Evolutionary conservation across 495 filamentous ascomycete genomes (phyloP), one percentile per base, ranked within the genome.

Genomic region (Neurospora sp.): DNA sequence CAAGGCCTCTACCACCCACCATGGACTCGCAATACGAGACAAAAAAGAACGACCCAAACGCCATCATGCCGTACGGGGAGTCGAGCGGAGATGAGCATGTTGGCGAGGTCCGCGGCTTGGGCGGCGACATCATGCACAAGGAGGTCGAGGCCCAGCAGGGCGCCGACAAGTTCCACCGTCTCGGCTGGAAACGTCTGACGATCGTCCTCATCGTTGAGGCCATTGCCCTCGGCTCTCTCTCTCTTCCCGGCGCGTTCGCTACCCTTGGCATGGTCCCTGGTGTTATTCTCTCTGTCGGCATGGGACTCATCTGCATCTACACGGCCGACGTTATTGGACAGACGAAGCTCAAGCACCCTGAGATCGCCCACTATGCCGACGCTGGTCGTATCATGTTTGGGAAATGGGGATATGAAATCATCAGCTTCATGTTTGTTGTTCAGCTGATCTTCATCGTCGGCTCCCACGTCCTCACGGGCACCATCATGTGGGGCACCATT

Each of bases 371-470:
- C 79, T 89, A 94, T 79, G 89, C 89, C 27, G 92, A 96, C 76
- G 91, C 88, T 4, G 90, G 90, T 16, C 81, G 88, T 22, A 80
- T 96, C 68, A 85, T 94, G 40, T 83, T 89, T 76, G 91, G 91
- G 8, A 79, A 74, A 7, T 79, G 88, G 42, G 91, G 91, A 0
- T 89, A 89, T 68, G 89, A 91, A 74, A 75, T 94, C 20, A 79
- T 92, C 74, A 89, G 89, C 9, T 79, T 81, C 69, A 89, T 87
- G 72, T 90, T 91, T 78, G 83, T 88, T 31, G 75, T 93, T 65
- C 90, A 94, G 80, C 84, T 94, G 40, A 79, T 91, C 40, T 94
- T 96, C 83, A 88, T 92, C 76, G 91, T 93, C 84, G 91, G 86
- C 18, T 91, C 89, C 18, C 92, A 95, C 76, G 85, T 93, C 68